A percentile compares a stretch with the other conserved stretches of the same genome.
Conservation (phyloP, 768 basidiomycete species). For the Suillus hirtellus region DNA sequence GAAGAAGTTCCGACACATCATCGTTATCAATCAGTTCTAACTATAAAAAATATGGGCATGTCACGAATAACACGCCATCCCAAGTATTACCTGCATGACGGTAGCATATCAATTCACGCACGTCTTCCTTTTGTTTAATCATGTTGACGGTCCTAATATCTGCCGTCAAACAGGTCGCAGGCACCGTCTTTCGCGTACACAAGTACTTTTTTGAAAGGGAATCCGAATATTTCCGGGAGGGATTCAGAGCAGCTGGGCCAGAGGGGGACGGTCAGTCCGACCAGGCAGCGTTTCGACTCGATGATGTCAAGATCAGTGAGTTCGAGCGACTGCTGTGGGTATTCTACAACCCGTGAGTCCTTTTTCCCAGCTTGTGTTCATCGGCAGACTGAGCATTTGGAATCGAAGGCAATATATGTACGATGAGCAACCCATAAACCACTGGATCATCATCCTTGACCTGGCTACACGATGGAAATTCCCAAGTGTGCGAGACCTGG, state of each 20-base stretch:
- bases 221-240: constrained; percentile 30
- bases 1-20: background rate
- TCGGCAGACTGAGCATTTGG: background rate
- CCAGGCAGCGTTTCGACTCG: constrained; percentile 12
- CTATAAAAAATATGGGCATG: background rate
- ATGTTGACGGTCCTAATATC: background rate
- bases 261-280: constrained; percentile 5
- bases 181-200: constrained; percentile 36
- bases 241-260: constrained; percentile 18
- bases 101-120: constrained; percentile 1
- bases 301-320: constrained; percentile 34
- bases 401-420: constrained; percentile 51
- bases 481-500: constrained; percentile 46
- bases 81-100: background rate
- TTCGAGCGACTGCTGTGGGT: constrained; percentile 55
- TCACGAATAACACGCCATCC: background rate
- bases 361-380: no score
- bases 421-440: constrained; percentile 47
- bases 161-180: constrained; percentile 33
- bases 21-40: background rate
- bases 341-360: constrained; percentile 54
- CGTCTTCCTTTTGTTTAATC: background rate
- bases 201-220: constrained; percentile 39
- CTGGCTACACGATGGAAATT: constrained; percentile 61
- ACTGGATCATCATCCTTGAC: constrained; percentile 56